Base-by-base conservation (phyloP, 1,139 yeast species). In the Saccharomyces hybrid region DNA sequence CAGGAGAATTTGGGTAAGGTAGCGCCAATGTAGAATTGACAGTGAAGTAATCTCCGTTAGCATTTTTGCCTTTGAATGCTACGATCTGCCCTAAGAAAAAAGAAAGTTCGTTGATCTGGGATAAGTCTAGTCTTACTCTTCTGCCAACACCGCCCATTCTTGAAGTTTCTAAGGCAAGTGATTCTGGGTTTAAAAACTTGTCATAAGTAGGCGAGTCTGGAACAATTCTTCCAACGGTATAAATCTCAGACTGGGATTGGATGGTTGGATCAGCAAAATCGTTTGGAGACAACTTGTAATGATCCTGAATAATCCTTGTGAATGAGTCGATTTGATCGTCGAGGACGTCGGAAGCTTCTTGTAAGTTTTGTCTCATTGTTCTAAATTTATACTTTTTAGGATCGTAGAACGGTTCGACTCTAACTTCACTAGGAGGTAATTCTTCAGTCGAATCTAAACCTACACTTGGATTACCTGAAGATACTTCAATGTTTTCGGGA, bases 81-180 rank as follows among this genome's bases (percentile, higher is more conserved):
- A 88, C 91, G 42, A 95, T 81, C 69, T 93, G 97, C 7, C 99
- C 99, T 0, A 95, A 88, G 64, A 88, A 95, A 32, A 95, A 76
- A 0, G 91, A 80, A 59, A 76, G 80, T 44, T 80, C 80, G 0
- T 62, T 51, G 28, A 84, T 64, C 3, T 72, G 68, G 2, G 70
- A 63, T n/a, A 85, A 60, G 59, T 85, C 83, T 31, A 93, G 73
- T 2, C 84, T 81, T 2, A 88, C 77, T 61, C 97, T 78, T 71
- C 88, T 87, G 1, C 98, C 99, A 49, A 89, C 84, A 23, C 98
- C 97, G 0, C 83, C 74, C 38, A 86, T 72, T 65, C 98, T 80
- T 5, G 96, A 86, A 0, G 96, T 83, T 69, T 95, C 98, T 53
- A 95, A 73, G 52, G 80, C 81, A 52, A 91, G 73, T 1, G 96